Base-by-base conservation (phyloP, 2,329 filamentous ascomycete species). In the Colletotrichum musae region DNA sequence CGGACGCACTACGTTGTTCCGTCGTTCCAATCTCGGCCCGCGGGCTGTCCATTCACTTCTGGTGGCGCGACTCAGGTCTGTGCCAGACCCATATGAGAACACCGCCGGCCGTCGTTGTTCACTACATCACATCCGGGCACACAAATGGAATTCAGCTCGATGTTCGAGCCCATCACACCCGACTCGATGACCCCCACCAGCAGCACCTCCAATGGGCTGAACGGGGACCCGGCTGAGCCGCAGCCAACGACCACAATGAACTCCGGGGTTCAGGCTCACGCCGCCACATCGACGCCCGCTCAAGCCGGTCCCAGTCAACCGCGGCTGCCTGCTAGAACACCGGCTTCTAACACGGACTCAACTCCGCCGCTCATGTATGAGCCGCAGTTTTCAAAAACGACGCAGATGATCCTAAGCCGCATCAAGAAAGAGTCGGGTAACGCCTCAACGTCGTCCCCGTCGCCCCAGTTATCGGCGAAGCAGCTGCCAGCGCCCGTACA, bases 371-470 rank as follows among this genome's bases (percentile, higher is more conserved):
- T 45, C 48, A 13, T 76, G 21, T 80, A 80, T 63, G 68, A 71
- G 5, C 73, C 73, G 6, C 79, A 80, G 41, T 80, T 80, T 70
- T 72, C 76, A 36, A 68, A 72, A 7, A 69, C 75, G 45, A 74
- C 67, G 6, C 68, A 72, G 7, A 63, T 74, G 60, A 78, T 80
- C 43, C 58, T 81, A 39, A 70, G 71, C 21, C 76, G 76, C 21
- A 72, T 80, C 5, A 74, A 74, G 5, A 58, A 28, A 7, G 58
- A 43, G 15, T 26, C 15, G 52, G 16, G 10, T 51, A 52, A 6
- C 43, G 41, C 18, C 16, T 16, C 79, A 24, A 48, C 41, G 1
- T 47, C 47, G 13, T 54, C 36, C 15, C 48, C 56, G 24, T 62
- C 52, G 21, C 36, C n/a, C 1, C 12, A 15, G 24, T 28, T 65